These are phyloP conservation scores for Stagonosporopsis tanaceti DNA, from an alignment of 2,329 filamentous ascomycete species.

Conservation along the genomic window DNA sequence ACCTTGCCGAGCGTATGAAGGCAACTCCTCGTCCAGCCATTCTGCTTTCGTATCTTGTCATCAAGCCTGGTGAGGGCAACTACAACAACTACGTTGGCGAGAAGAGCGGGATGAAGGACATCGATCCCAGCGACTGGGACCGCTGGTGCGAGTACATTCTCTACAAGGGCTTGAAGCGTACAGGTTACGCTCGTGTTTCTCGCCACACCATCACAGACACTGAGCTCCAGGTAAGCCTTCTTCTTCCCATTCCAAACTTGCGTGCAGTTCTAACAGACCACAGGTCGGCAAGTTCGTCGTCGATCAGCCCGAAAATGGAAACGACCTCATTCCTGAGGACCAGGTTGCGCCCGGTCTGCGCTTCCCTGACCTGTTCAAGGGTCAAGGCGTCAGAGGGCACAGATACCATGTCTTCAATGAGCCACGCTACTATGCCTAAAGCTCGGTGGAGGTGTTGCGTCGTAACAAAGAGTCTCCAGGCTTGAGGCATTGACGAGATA, in stretches of 20 bases:
- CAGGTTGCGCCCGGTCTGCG: conserved; percentile 78
- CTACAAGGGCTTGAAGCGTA: conserved; percentile 85
- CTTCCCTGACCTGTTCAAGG: conserved; percentile 86
- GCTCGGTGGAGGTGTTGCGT: neutral
- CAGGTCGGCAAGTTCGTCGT: conserved; percentile 90
- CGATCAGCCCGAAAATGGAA: conserved; percentile 71
- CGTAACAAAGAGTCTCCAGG: neutral
- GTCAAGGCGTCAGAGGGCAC: conserved; percentile 86
- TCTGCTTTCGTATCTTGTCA: conserved; percentile 90
- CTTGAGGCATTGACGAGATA: too few relatives aligned
- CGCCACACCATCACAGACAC: conserved; percentile 95
- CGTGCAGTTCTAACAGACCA: neutral
- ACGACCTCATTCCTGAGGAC: conserved; percentile 73
- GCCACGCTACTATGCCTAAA: conserved; percentile 46
- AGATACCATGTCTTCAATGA: conserved; percentile 95
- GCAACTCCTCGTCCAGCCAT: conserved; percentile 80
- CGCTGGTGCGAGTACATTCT: conserved; percentile 99
- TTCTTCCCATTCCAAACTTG: neutral
- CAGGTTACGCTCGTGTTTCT: conserved; percentile 89
- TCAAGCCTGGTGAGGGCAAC: conserved; percentile 87
- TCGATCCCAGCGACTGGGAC: conserved; percentile 92
- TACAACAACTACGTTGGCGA: conserved; percentile 95
- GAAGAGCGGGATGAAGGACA: conserved; percentile 90
- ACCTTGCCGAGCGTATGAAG: conserved; percentile 88
- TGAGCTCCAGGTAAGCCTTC: conserved; percentile 77